Conservation (phyloP, 2,329 filamentous ascomycete genomes). For the Curvularia verruculosa region DNA sequence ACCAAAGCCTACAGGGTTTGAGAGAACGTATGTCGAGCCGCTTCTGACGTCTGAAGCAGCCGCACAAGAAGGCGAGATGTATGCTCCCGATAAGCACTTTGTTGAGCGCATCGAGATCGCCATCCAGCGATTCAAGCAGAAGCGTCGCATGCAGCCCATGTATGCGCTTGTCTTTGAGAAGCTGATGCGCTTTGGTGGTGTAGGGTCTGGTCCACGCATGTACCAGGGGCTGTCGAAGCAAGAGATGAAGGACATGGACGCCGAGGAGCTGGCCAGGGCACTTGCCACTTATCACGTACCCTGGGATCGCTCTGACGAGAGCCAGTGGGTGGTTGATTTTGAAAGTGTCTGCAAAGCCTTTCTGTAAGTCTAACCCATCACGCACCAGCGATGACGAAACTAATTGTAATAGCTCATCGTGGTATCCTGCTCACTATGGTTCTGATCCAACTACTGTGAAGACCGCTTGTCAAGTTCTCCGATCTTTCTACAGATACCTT, state of each 20-base stretch:
- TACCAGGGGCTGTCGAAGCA: slow-evolving; percentile 68
- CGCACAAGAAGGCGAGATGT: slow-evolving; percentile 70
- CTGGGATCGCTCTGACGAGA: slow-evolving; percentile 54
- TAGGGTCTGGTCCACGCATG: slow-evolving; percentile 66
- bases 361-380: slow-evolving; percentile 61
- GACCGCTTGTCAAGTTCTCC: slow-evolving; percentile 70
- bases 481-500: slow-evolving; percentile 89
- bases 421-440: slow-evolving; percentile 61
- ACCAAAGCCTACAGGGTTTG: slow-evolving; percentile 55
- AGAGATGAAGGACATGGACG: slow-evolving; percentile 67
- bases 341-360: slow-evolving; percentile 77
- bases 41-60: slow-evolving; percentile 75
- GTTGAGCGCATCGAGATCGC: slow-evolving; percentile 80
- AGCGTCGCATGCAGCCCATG: slow-evolving; percentile 72
- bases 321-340: slow-evolving; percentile 82
- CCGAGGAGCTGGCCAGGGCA: slow-evolving; percentile 68
- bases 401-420: slow-evolving; percentile 58
- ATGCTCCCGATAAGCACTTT: slow-evolving; percentile 59
- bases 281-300: slow-evolving; percentile 68
- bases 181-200: slow-evolving; percentile 82
- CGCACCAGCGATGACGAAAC: slow-evolving; percentile 1
- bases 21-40: slow-evolving; percentile 78
- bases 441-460: slow-evolving; percentile 58
- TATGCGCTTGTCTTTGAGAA: slow-evolving; percentile 73
- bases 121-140: slow-evolving; percentile 79